A percentile compares a stretch with the other conserved stretches of the same genome.
phyloP scores from a whole-genome alignment of 306 rosid species.

The Sindora glabra region DNA sequence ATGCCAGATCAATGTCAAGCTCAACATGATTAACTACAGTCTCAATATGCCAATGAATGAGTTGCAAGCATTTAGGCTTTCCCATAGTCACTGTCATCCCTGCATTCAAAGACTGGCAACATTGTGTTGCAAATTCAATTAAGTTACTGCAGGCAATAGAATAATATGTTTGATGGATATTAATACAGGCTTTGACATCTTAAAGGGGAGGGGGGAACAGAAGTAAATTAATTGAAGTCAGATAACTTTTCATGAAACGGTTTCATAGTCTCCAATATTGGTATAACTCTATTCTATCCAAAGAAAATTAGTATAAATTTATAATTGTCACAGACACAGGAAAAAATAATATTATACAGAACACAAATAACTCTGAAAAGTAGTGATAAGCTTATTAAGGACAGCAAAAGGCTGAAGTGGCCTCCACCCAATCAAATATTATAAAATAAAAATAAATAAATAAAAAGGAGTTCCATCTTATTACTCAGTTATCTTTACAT shows the following conservation, averaged over 20 bases:
- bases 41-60: neutral
- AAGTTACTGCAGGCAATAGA: neutral
- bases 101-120: constrained; percentile 1
- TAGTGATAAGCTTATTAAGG: too few species aligned
- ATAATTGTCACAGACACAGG: too few species aligned
- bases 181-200: neutral
- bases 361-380: too few species aligned
- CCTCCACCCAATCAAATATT: neutral
- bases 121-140: neutral
- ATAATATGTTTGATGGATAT: neutral
- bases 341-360: too few species aligned
- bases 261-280: too few species aligned
- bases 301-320: too few species aligned
- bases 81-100: neutral
- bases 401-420: too few species aligned
- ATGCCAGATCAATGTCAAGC: neutral
- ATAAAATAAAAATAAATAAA: neutral
- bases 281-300: too few species aligned
- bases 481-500: neutral
- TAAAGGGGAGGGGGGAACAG: neutral
- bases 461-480: neutral
- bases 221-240: neutral
- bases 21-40: constrained; percentile 5
- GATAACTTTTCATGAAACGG: neutral
- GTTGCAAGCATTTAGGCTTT: neutral